Evolutionary conservation across 2,329 filamentous ascomycete genomes (phyloP), one percentile per base, ranked within the genome.

Genomic region (Hortaea werneckii): DNA sequence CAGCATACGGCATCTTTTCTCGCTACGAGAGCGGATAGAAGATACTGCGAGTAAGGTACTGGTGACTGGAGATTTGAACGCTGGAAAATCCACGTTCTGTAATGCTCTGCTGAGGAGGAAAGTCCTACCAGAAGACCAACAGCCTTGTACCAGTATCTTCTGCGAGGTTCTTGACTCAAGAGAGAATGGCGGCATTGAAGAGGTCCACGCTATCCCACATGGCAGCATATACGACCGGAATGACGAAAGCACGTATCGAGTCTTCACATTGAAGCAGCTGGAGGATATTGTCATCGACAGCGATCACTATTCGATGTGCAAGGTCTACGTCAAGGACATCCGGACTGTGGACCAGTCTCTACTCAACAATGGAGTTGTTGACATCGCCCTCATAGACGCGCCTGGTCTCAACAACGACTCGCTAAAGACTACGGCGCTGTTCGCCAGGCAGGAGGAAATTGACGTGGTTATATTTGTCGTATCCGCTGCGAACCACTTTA

Each of bases 391-490:
- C 44, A 98, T 98, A 54, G 92, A 98, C 65, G 92, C 92, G 0
- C 92, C 92, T 1, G 92, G 92, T 29, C 74, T 98, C 44, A 98
- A 98, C 67, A 87, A 86, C 20, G 90, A 98, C 64, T 96, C 90
- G 1, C 81, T 95, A 40, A 94, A 96, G 70, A 98, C 92, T 0
- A 98, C 92, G 1, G 92, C 92, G 13, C 85, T 98, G 5, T 98
- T 98, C 65, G 92, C 92, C 26, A 78, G 92, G 47, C 92, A 98
- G 62, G 92, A 98, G 65, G 92, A 98, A 67, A 98, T 98, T 52
- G 92, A 98, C 58, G 92, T 98, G 0, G 92, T 98, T 1, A 89
- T 98, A 0, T 98, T 98, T 58, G 92, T 98, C 30, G 92, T 98
- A 5, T 95, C 89, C 8, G 92, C 92, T 2, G 88, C 90, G 27